Base-by-base conservation (phyloP, 176 grass and related monocot genomes). In the barley (Hordeum vulgare) region DNA sequence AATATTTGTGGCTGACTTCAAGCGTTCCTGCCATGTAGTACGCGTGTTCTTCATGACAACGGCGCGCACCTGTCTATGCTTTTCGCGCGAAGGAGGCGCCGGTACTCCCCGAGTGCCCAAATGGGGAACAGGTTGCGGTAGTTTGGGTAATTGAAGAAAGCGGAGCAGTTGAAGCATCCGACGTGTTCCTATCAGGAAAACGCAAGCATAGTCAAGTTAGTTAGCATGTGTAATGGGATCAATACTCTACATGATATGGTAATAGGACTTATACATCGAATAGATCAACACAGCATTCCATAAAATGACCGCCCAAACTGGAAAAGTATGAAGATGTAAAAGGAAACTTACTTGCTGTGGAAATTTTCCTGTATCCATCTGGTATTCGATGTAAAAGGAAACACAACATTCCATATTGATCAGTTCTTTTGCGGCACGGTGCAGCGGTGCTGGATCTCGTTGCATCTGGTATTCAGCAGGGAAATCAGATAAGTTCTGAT, bases 121-220 rank as follows among this genome's bases (percentile, higher is more conserved):
- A 88, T 85, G 27, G 89, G 81, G 37, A 85, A 88, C 20, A 91
- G 28, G 81, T 88, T 81, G 54, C 89, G 81, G 81, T 85, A 91
- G 49, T 88, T 86, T 3, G 90, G 82, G 58, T 91, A 88, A n/a
- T 76, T 91, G 67, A 91, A 88, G 72, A 85, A 66, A 65, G 80
- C 39, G 15, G 39, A 81, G 73, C 61, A 54, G 33, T 91, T 85
- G 71, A 82, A 82, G 71, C 74, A 75, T 23, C 90, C 86, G 40
- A 88, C 86, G 5, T 88, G 86, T 77, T 91, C 90, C 90, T 91
- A 61, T 17, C 26, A 89, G 26, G 18, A 33, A 14, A 23, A 49
- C 17, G 17, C 6, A 37, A 53, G 28, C 21, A 69, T 11, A 26
- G 15, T 20, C 10, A 72, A 8, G 37, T 12, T 12, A 33, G 18